These are phyloP conservation scores for Silene noctiflora DNA, from an alignment of 179 eudicot species.

Conservation along the genomic window DNA sequence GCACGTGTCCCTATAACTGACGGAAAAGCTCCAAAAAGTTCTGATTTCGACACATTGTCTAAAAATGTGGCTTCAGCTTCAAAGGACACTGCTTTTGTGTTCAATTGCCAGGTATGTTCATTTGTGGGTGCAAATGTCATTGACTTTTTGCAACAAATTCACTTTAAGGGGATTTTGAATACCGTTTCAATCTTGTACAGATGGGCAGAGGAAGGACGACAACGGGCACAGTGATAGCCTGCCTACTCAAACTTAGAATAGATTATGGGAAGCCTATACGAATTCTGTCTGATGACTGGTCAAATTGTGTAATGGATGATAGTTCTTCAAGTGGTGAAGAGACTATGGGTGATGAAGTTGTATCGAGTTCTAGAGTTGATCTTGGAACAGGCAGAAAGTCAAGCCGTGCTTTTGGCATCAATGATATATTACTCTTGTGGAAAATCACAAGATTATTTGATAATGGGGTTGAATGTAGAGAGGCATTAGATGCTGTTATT, in stretches of 20 bases:
- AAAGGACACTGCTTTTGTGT: conserved; percentile 84
- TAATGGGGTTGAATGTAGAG: conserved; percentile 92
- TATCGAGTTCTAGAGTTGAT: conserved; percentile 37
- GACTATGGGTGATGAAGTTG: conserved; percentile 40
- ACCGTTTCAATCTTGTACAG: conserved; percentile 38
- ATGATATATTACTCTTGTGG: conserved; percentile 87
- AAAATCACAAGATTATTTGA: conserved; percentile 92
- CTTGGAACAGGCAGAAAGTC: conserved; percentile 37
- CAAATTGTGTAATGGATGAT: conserved; percentile 44
- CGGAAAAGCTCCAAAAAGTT: conserved; percentile 97
- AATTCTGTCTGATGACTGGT: conserved; percentile 47
- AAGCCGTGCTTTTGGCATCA: conserved; percentile 71
- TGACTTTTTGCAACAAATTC: background rate
- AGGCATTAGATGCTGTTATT: conserved; percentile 85
- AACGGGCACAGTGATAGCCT: conserved; percentile 95
- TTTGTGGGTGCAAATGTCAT: conserved; percentile 1
- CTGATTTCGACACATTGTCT: conserved; percentile 83
- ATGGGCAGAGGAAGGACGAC: conserved; percentile 97
- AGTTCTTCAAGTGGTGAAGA: conserved; percentile 68
- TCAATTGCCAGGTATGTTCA: conserved; percentile 77
- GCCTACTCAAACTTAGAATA: conserved; percentile 83
- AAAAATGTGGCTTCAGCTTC: conserved; percentile 68
- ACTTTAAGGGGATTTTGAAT: conserved; percentile 11
- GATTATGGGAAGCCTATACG: conserved; percentile 82
- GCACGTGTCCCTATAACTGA: conserved; percentile 98